These are phyloP conservation scores for Sisymbrium altissimum DNA, from an alignment of 345 rosid species.

Conservation along the genomic window DNA sequence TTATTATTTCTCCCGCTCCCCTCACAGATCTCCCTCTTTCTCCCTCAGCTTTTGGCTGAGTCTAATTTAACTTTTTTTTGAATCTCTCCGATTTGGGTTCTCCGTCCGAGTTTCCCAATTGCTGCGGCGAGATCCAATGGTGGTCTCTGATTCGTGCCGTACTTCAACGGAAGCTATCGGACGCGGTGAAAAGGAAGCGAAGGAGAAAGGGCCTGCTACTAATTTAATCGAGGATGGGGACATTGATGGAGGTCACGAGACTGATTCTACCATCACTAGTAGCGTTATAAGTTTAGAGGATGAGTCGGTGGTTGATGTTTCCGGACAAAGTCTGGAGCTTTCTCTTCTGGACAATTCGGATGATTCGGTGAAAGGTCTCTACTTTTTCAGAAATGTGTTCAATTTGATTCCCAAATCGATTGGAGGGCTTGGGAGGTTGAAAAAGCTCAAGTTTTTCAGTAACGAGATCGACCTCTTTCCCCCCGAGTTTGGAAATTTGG, in stretches of 20 bases:
- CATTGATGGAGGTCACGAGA: neutral
- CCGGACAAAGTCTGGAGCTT: slow-evolving; percentile 67
- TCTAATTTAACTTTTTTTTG: neutral
- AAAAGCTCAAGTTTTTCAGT: slow-evolving; percentile 75
- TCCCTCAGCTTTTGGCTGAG: neutral
- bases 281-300: slow-evolving; percentile 37
- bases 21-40: slow-evolving; percentile 31
- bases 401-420: slow-evolving; percentile 78
- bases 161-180: slow-evolving; percentile 15
- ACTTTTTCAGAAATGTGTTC: slow-evolving; percentile 68
- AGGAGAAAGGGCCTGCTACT: neutral
- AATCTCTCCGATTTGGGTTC: neutral
- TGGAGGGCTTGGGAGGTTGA: slow-evolving; percentile 49
- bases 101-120: neutral
- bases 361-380: slow-evolving; percentile 52
- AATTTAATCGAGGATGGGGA: neutral
- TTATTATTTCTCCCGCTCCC: slow-evolving; percentile 8
- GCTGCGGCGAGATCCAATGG: slow-evolving; percentile 32
- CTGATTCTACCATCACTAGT: neutral
- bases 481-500: slow-evolving; percentile 59
- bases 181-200: slow-evolving; percentile 12
- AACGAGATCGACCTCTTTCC: slow-evolving; percentile 80
- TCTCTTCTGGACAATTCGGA: slow-evolving; percentile 42
- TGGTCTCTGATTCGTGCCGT: slow-evolving; percentile 29
- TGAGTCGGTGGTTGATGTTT: slow-evolving; percentile 65